Evolutionary conservation across 1,139 yeast species (phyloP).

Genomic region (Taphrina sp.): DNA sequence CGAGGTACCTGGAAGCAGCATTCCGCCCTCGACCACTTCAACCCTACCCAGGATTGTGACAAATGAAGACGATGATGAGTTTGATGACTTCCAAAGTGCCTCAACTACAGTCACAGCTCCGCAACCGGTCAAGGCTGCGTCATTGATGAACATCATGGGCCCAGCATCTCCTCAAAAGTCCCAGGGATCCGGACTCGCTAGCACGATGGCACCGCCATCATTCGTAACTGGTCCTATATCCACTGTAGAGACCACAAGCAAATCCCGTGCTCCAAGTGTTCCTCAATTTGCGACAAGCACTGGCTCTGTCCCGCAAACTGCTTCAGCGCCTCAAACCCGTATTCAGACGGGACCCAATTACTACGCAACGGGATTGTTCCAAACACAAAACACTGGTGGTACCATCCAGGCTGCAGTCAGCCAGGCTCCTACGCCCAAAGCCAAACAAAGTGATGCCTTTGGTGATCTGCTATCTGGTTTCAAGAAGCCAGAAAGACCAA

Average conservation of each 20-base stretch:
- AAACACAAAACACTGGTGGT: conserved; percentile 22
- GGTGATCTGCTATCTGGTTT: conserved; percentile 28
- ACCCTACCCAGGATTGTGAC: conserved; percentile 39
- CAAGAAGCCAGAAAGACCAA: conserved; percentile 24
- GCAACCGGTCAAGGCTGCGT: conserved; percentile 26
- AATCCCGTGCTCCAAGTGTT: too few relatives aligned
- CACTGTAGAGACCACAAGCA: too few relatives aligned
- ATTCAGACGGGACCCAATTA: conserved; percentile 28
- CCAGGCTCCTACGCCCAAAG: background rate
- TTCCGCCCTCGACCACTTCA: conserved; percentile 41
- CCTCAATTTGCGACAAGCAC: conserved; percentile 6
- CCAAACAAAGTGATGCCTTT: conserved; percentile 21
- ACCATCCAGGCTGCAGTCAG: conserved; percentile 15
- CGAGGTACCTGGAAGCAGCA: conserved; percentile 61
- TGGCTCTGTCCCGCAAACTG: background rate
- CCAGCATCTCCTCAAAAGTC: conserved; percentile 31
- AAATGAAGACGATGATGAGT: conserved; percentile 64
- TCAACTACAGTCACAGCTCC: conserved; percentile 41
- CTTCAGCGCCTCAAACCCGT: background rate
- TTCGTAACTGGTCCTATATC: conserved; percentile 5
- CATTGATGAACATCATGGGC: conserved; percentile 30
- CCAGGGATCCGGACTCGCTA: conserved; percentile 1
- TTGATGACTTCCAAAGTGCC: conserved; percentile 92
- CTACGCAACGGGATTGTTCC: conserved; percentile 26
- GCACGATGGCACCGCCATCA: background rate